A percentile compares a stretch with the other conserved stretches of the same genome.
These are phyloP conservation scores for Kwoniella shivajii DNA, from an alignment of 1,284 basidiomycete genomes.

Conservation along the genomic window DNA sequence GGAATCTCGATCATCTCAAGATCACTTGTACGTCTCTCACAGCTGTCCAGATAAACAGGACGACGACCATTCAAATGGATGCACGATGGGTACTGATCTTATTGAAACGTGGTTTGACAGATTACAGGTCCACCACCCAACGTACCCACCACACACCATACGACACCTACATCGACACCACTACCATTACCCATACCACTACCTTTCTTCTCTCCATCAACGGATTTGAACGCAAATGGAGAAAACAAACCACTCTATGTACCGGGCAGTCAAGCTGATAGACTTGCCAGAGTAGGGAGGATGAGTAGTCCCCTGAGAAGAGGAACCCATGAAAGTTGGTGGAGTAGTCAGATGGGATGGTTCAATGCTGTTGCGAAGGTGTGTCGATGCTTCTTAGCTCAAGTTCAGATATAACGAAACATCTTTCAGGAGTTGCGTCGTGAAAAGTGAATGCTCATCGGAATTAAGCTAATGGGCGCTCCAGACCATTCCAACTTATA, in stretches of 20 bases:
- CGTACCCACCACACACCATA: conserved; percentile 32
- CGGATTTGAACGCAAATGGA: conserved; percentile 8
- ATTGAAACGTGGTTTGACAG: too few species aligned
- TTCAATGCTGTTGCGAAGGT: conserved; percentile 53
- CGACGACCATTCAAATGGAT: too few species aligned
- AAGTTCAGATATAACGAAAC: not conserved
- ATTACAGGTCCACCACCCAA: conserved; percentile 51
- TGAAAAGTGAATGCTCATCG: too few species aligned
- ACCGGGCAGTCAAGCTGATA: conserved; percentile 38
- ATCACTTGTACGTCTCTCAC: too few species aligned
- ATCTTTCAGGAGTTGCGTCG: too few species aligned
- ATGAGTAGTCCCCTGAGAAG: conserved; percentile 48
- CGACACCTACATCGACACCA: conserved; percentile 43
- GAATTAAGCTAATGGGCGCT: too few species aligned
- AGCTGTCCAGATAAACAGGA: too few species aligned
- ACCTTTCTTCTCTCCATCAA: conserved; percentile 27
- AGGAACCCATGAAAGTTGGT: conserved; percentile 53
- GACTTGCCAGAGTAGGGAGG: conserved; percentile 33
- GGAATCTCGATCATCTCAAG: too few species aligned
- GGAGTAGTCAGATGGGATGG: conserved; percentile 48
- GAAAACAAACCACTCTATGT: conserved; percentile 43
- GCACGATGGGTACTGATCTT: too few species aligned
- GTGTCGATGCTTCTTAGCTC: not conserved
- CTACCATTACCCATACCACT: conserved; percentile 39
- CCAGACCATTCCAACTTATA: conserved; percentile 69